Percentiles rank a stretch among this genome's conserved stretches.
Evolutionary conservation across 352 stramenopile genomes (phyloP).

Genomic region (Globisporangium spinosum): DNA sequence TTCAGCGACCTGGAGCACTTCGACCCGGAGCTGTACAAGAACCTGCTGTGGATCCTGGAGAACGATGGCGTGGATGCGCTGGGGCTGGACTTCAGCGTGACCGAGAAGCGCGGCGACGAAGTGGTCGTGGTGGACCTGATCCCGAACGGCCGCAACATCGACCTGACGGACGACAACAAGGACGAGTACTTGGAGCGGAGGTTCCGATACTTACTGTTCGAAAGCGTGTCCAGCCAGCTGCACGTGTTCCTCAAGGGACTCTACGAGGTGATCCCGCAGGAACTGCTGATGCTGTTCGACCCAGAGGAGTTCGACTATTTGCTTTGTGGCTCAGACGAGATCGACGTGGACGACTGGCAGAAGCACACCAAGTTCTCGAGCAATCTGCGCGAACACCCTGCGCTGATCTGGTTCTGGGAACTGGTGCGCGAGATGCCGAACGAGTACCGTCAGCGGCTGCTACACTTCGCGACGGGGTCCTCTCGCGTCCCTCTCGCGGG

Average conservation of each 20-base stretch:
- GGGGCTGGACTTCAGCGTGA: neutral
- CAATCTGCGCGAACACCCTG: no score
- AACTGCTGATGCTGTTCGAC: conserved; percentile 92
- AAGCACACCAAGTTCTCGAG: neutral
- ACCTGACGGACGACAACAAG: neutral
- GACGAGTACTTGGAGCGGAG: neutral
- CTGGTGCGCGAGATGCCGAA: neutral
- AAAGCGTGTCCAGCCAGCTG: conserved; percentile 80
- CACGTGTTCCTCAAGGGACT: conserved; percentile 87
- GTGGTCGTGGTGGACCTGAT: neutral
- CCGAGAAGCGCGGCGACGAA: neutral
- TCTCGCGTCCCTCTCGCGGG: neutral
- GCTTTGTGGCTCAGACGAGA: conserved; percentile 86
- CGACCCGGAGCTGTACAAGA: neutral
- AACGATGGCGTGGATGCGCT: neutral
- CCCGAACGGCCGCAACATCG: neutral
- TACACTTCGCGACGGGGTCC: neutral
- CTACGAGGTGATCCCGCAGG: conserved; percentile 92
- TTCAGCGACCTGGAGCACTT: neutral
- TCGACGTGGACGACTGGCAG: conserved; percentile 1
- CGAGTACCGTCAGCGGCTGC: neutral
- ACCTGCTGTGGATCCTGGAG: neutral
- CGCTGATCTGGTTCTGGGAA: neutral
- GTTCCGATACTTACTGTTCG: conserved; percentile 44
- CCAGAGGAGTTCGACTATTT: conserved; percentile 82